These are phyloP conservation scores for Schizosaccharomyces osmophilus DNA, from an alignment of 805 yeast species.

Conservation along the genomic window DNA sequence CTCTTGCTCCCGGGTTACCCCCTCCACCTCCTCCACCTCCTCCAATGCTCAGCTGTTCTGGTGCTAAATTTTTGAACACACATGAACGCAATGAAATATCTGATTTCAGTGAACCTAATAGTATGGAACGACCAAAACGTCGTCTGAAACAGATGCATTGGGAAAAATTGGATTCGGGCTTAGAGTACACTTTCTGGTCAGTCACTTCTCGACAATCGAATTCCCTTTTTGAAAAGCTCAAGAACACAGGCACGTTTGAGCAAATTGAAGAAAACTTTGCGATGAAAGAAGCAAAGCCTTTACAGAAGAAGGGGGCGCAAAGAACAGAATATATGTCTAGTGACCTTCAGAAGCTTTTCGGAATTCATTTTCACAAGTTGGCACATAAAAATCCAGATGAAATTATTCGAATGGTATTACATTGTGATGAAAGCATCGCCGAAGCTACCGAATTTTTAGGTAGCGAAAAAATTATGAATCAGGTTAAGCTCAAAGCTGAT, in stretches of 20 bases:
- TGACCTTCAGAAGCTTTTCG: conserved; percentile 82
- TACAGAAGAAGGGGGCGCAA: conserved; percentile 20
- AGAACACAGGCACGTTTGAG: conserved; percentile 52
- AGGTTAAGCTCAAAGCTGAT: background rate
- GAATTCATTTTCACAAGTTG: conserved; percentile 70
- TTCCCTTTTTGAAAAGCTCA: conserved; percentile 34
- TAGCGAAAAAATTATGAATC: conserved; percentile 9
- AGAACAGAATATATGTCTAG: conserved; percentile 48
- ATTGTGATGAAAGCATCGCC: conserved; percentile 52
- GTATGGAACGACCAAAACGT: conserved; percentile 21
- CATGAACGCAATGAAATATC: background rate
- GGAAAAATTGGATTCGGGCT: conserved; percentile 62
- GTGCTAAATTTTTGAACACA: conserved; percentile 6
- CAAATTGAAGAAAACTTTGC: conserved; percentile 75
- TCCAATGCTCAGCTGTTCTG: conserved; percentile 8
- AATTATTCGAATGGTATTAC: conserved; percentile 43
- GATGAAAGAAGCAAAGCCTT: conserved; percentile 40
- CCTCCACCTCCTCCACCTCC: conserved; percentile 15
- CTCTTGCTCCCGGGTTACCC: conserved; percentile 15
- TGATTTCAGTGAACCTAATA: background rate
- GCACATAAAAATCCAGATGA: conserved; percentile 36
- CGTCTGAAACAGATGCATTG: conserved; percentile 78
- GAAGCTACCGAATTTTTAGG: conserved; percentile 59
- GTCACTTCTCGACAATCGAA: conserved; percentile 6
- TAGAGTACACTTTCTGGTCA: conserved; percentile 73